These are phyloP conservation scores for Pythium sp. DNA, from an alignment of 352 stramenopile species.

Conservation along the genomic window DNA sequence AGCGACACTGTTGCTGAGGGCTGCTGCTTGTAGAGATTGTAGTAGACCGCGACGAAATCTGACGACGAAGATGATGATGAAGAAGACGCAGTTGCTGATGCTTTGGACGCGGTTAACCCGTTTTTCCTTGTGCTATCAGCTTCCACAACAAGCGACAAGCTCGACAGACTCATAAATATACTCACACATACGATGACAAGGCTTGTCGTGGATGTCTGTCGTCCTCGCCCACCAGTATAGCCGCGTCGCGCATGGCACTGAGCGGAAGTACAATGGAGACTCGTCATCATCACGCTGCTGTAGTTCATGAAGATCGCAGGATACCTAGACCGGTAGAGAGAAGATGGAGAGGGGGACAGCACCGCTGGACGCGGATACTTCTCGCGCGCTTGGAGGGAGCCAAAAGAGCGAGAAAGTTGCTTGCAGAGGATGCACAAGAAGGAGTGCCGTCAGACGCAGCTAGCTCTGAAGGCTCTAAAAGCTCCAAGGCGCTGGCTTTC, in stretches of 20 bases:
- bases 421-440: background rate
- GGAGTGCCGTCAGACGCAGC: background rate
- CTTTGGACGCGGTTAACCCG: background rate
- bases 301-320: background rate
- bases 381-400: background rate
- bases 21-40: background rate
- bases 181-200: background rate
- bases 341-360: background rate
- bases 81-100: background rate
- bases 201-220: background rate
- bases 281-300: background rate
- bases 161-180: background rate
- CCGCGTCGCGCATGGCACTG: background rate
- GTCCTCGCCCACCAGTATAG: no score
- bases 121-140: background rate
- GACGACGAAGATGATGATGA: background rate
- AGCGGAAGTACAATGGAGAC: background rate
- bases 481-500: background rate
- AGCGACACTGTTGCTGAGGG: background rate
- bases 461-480: background rate
- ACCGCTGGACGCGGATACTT: background rate
- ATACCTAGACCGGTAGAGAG: background rate
- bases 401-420: background rate
- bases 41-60: conserved; percentile 13
- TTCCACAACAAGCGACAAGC: background rate